Evolutionary conservation across 495 filamentous ascomycete species (phyloP).

Genomic region (Staphylotrichum tortipilum): DNA sequence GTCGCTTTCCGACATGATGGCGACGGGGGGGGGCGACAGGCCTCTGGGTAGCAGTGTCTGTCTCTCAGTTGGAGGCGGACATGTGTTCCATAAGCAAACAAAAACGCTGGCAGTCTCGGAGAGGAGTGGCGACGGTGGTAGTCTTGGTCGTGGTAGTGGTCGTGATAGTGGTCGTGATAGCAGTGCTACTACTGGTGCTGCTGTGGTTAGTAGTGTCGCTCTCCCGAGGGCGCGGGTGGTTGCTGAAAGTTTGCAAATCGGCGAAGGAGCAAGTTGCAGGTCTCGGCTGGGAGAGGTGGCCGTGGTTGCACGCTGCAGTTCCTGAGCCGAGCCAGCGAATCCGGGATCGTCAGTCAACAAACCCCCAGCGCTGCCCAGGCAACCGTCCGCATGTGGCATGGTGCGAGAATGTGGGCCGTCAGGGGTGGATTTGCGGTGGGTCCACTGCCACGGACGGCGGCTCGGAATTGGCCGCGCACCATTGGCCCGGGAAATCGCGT

Average conservation of each 20-base stretch:
- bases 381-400: slow-evolving; percentile 12
- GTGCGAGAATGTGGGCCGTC: no score
- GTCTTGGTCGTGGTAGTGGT: no score
- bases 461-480: slow-evolving; percentile 2
- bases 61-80: slow-evolving; percentile 13
- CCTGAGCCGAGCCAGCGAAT: background rate
- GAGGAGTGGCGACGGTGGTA: no score
- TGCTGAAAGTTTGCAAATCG: slow-evolving; percentile 8
- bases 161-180: no score
- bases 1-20: slow-evolving; percentile 50
- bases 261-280: slow-evolving; percentile 5
- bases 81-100: slow-evolving; percentile 16
- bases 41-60: background rate
- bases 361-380: slow-evolving; percentile 19
- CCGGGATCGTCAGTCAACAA: slow-evolving; percentile 12
- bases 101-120: slow-evolving; percentile 5
- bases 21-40: no score
- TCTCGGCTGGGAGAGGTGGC: background rate
- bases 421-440: no score
- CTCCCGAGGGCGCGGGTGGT: slow-evolving; percentile 6
- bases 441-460: background rate
- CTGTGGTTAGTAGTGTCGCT: slow-evolving; percentile 12
- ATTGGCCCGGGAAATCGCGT: no score
- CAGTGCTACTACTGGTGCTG: no score
- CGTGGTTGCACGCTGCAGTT: background rate